Evolutionary conservation across 2,329 filamentous ascomycete species (phyloP), one percentile per base, ranked within the genome.

Genomic region (Fusarium sp.): DNA sequence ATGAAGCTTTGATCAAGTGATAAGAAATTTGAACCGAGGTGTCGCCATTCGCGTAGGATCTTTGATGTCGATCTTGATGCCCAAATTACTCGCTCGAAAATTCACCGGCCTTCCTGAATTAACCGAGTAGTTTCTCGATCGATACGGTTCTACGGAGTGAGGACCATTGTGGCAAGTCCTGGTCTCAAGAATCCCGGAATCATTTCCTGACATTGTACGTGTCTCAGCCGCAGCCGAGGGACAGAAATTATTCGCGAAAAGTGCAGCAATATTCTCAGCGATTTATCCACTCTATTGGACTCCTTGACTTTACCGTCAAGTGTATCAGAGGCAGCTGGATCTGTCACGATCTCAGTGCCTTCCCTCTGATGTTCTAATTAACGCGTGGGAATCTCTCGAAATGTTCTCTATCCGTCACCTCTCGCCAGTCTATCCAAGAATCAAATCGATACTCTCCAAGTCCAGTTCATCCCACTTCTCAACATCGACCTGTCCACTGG

Each of bases 401-500:
- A 7, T 3, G 18, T 10, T 37, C 18, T n/a, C 18, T 11, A 7
- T 34, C 16, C 32, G 8, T 37, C 34, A 37, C 34, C 32, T 34
- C 25, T 9, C 18, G 32, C 5, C 34, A 11, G 34, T 37, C 12
- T 53, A 53, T 42, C 32, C 49, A 41, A 53, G 49, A 2, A 53
- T 4, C 49, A 53, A 42, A 11, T 24, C n/a, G 11, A 41, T 42
- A 27, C 24, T 34, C 2, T 69, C 10, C 0, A 44, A 13, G 16
- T 53, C 14, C 4, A 69, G 2, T 0, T 40, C 30, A 11, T 69
- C 30, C 60, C 60, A 68, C 6, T 55, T 56, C 2, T 10, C 3
- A 1, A 37, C 25, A 2, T 42, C 14, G 2, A 69, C 59, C 0
- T 40, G 24, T 4, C 55, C 55, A 7, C 34, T 70, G 2, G 47